A percentile compares a stretch with the other conserved stretches of the same genome.
Conservation (phyloP, 2,329 filamentous ascomycete genomes). For the Tolypocladium guangdongense region DNA sequence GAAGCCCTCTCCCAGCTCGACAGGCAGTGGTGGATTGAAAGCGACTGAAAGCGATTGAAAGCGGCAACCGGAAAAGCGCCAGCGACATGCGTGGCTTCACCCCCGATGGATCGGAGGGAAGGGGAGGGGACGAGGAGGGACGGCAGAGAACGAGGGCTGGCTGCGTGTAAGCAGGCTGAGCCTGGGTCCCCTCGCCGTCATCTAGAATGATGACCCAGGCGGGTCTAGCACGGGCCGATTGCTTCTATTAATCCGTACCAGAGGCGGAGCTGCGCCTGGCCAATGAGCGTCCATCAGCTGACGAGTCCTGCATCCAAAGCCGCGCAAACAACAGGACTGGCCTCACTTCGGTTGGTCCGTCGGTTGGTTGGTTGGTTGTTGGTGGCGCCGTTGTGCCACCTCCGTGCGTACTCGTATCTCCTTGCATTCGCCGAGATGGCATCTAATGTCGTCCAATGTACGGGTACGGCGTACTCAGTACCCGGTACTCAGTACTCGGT, state of each 20-base stretch:
- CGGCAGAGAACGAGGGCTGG: background rate
- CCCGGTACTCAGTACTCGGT: no score
- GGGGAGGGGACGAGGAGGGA: background rate
- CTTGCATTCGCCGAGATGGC: no score
- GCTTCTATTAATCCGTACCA: no score
- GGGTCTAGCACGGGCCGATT: no score
- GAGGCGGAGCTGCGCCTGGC: constrained; percentile 1
- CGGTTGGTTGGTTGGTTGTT: no score
- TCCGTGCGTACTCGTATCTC: no score
- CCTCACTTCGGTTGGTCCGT: no score
- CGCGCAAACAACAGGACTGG: no score
- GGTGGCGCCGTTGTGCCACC: no score
- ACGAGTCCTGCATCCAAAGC: constrained; percentile 19
- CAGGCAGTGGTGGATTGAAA: background rate
- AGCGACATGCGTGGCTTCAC: background rate
- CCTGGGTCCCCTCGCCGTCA: background rate
- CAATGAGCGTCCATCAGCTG: constrained; percentile 21
- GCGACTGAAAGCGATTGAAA: no score
- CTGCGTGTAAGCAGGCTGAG: background rate
- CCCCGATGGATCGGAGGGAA: background rate
- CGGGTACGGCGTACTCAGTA: no score
- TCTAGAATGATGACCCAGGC: background rate
- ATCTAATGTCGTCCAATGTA: no score
- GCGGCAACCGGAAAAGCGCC: background rate
- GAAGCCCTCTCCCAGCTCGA: background rate